These are phyloP conservation scores for Xylariaceae sp. DNA, from an alignment of 2,329 filamentous ascomycete genomes.

Conservation along the genomic window DNA sequence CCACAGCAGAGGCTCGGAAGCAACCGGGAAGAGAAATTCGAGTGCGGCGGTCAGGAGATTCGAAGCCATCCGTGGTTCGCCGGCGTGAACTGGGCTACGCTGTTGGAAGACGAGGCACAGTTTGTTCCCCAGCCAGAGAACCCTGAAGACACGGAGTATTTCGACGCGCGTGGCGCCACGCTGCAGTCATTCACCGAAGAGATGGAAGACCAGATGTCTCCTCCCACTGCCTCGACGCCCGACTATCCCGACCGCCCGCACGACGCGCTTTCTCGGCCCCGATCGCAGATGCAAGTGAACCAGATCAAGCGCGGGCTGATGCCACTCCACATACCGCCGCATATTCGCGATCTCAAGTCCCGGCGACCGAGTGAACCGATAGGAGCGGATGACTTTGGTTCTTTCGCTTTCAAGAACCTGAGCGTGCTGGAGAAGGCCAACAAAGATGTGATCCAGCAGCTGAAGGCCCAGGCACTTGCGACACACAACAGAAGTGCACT, in stretches of 20 bases:
- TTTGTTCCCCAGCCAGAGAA: conserved; percentile 92
- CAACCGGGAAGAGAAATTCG: conserved; percentile 76
- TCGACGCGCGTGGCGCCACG: conserved; percentile 85
- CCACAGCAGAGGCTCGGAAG: conserved; percentile 77
- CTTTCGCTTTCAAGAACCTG: conserved; percentile 94
- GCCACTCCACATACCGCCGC: conserved; percentile 92
- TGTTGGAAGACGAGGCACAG: conserved; percentile 92
- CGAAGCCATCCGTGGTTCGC: conserved; percentile 84
- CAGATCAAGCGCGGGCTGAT: conserved; percentile 87
- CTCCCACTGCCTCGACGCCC: conserved; percentile 63
- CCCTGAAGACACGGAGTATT: conserved; percentile 96
- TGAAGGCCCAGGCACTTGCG: conserved; percentile 83
- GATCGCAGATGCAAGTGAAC: conserved; percentile 67
- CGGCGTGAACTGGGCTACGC: conserved; percentile 79
- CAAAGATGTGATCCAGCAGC: conserved; percentile 96
- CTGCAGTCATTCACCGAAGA: conserved; percentile 90
- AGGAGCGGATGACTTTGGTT: conserved; percentile 86
- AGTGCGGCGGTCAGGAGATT: conserved; percentile 85
- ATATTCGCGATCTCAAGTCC: conserved; percentile 85
- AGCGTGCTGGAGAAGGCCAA: conserved; percentile 96
- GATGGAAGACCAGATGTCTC: conserved; percentile 80
- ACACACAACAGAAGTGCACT: conserved; percentile 49
- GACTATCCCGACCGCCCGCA: conserved; percentile 88
- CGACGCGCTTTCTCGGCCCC: conserved; percentile 84
- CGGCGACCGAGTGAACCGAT: conserved; percentile 87